Conservation (phyloP, 495 filamentous ascomycete species). For the Hypoxylon fragiforme region DNA sequence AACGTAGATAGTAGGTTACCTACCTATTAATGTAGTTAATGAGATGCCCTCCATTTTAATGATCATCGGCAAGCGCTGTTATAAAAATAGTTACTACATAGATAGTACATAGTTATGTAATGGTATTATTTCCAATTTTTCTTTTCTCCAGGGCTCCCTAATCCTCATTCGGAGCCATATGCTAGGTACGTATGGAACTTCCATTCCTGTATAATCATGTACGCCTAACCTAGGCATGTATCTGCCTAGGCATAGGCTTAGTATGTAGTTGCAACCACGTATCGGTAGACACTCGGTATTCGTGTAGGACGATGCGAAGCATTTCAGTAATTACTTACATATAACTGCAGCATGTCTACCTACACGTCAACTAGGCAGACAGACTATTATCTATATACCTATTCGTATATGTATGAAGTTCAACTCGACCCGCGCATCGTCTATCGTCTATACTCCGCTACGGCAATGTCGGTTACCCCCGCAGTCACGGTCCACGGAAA, state of each 20-base stretch:
- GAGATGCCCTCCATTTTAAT: neutral
- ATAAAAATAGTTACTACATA: no score
- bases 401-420: no score
- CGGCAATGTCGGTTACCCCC: conserved; percentile 28
- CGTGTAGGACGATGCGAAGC: neutral
- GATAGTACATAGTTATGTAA: no score
- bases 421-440: neutral
- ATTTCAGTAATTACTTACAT: no score
- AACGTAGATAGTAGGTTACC: no score
- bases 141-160: no score
- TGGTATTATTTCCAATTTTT: neutral
- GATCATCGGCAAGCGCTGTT: neutral
- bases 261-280: neutral
- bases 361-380: neutral
- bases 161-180: neutral
- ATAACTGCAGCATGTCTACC: no score
- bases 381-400: neutral
- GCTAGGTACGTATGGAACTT: neutral
- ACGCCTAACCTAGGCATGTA: no score
- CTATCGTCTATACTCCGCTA: conserved; percentile 8
- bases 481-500: conserved; percentile 10
- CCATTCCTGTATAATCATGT: no score
- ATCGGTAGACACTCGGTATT: neutral
- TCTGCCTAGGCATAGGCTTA: no score
- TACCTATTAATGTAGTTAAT: no score